Percentiles rank a stretch among this genome's conserved stretches.
Conservation (phyloP, 169 alveolate species). For the Neospora caninum region DNA sequence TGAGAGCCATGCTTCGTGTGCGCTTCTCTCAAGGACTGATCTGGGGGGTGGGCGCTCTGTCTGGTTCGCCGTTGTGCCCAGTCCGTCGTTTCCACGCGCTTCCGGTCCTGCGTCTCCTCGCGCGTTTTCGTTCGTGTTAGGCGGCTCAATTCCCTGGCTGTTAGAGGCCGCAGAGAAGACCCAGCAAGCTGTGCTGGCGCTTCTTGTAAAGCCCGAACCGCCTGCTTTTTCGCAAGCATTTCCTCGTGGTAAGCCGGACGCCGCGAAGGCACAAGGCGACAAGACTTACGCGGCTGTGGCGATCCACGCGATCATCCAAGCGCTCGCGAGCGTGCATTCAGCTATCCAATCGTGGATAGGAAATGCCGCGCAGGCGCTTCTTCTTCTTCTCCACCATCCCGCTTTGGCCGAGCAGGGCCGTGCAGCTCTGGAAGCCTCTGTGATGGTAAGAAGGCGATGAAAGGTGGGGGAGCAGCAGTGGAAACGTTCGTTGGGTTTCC, state of each 20-base stretch:
- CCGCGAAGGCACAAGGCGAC: neutral
- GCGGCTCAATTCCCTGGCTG: conserved; percentile 63
- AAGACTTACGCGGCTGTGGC: neutral
- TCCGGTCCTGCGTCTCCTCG: neutral
- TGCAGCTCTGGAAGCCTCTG: conserved; percentile 42
- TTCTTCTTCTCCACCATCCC: conserved; percentile 60
- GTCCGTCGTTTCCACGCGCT: neutral
- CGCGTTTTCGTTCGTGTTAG: neutral
- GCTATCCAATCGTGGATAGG: conserved; percentile 71
- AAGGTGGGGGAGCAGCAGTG: neutral
- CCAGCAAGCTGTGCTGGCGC: conserved; percentile 41
- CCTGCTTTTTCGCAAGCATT: neutral
- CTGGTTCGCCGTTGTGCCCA: neutral
- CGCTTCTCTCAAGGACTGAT: too few species aligned
- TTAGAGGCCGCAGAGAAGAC: conserved; percentile 51
- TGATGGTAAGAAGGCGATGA: conserved; percentile 32
- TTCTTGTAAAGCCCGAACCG: conserved; percentile 49
- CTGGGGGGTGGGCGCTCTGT: too few species aligned
- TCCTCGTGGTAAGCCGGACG: neutral
- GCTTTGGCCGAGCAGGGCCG: conserved; percentile 27
- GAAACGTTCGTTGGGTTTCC: too few species aligned
- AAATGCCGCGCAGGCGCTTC: conserved; percentile 66
- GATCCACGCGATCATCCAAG: conserved; percentile 41
- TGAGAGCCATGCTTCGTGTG: too few species aligned
- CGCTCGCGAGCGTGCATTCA: conserved; percentile 64